Evolutionary conservation across 495 filamentous ascomycete genomes (phyloP), one percentile per base, ranked within the genome.

Genomic region (Penicillium steckii): DNA sequence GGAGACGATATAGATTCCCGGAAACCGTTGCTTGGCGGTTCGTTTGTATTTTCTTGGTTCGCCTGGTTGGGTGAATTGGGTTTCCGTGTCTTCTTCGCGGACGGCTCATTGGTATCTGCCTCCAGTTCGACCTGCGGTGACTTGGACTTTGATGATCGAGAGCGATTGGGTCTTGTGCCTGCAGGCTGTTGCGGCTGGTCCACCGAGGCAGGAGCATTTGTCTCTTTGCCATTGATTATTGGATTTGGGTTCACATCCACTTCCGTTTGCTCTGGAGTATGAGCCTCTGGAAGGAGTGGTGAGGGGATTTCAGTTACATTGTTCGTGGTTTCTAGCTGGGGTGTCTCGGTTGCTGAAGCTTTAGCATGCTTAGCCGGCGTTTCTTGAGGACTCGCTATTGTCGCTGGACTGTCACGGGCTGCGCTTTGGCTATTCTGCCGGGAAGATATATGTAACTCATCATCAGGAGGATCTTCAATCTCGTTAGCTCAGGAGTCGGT

Each of bases 381-480:
- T 42, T 47, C 21, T 41, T 43, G 35, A n/a, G 48, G 59, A 56
- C 62, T 57, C 32, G 52, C 30, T 10, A 29, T 33, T 12, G 46
- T 7, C 22, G 22, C 25, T 8, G 54, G 35, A 26, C 44, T 43
- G 8, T 23, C 33, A 6, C 22, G 35, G 33, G 43, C 35, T 12
- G 40, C 2, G 46, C 25, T 57, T 25, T 50, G 23, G 17, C 9
- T 37, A 25, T 47, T 49, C 41, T 15, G 33, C 21, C 46, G 22
- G 2, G 53, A 51, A 3, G 49, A 52, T 8, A 29, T 48, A 8
- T 50, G 43, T 30, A 46, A n/a, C 12, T 7, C 18, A 8, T 26
- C 40, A 12, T 33, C 27, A 15, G 61, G 48, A 29, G 56, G 32
- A 21, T 61, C 67, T 68, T 55, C 17, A 21, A 13, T 22, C 9